Conservation (phyloP, 192 early-diverging fungal genomes). For the Coemansia sp. region DNA sequence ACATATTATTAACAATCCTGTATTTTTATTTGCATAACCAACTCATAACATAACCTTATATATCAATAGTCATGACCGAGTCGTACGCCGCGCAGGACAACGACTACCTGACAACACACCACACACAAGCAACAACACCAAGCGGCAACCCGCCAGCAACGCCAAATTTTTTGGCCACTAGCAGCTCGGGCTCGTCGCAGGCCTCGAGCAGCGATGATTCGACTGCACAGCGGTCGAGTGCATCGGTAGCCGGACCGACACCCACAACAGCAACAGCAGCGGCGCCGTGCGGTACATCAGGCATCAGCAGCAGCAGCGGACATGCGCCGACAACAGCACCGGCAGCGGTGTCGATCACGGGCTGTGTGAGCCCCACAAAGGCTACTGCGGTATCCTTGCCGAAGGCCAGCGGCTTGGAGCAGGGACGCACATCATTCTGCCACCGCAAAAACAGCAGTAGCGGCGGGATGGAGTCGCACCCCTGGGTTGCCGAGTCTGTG, state of each 20-base stretch:
- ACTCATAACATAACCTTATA: too few species aligned
- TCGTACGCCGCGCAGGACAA: slow-evolving; percentile 50
- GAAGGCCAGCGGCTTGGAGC: not conserved
- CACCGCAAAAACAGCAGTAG: slow-evolving; percentile 4
- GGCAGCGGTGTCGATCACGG: slow-evolving; percentile 5
- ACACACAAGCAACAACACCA: slow-evolving; percentile 18
- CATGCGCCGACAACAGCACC: slow-evolving; percentile 7
- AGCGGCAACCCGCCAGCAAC: slow-evolving; percentile 15
- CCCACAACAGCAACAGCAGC: slow-evolving; percentile 14
- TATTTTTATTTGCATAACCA: not conserved
- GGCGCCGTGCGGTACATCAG: not conserved
- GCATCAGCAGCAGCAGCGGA: slow-evolving; percentile 5
- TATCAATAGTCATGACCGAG: slow-evolving; percentile 36
- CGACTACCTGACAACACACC: slow-evolving; percentile 49
- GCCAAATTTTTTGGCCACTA: slow-evolving; percentile 3
- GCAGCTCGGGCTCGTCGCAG: not conserved
- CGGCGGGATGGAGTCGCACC: not conserved
- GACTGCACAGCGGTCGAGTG: not conserved
- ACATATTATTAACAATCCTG: not conserved
- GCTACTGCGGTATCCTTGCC: slow-evolving; percentile 1
- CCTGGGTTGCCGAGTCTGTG: not conserved
- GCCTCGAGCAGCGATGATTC: not conserved
- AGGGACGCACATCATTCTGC: not conserved
- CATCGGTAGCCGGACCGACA: not conserved
- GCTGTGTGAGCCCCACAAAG: not conserved